Percentiles rank a stretch among this genome's conserved stretches.
These are phyloP conservation scores for Fusarium verticillioides DNA, from an alignment of 2,329 filamentous ascomycete genomes.

Conservation along the genomic window DNA sequence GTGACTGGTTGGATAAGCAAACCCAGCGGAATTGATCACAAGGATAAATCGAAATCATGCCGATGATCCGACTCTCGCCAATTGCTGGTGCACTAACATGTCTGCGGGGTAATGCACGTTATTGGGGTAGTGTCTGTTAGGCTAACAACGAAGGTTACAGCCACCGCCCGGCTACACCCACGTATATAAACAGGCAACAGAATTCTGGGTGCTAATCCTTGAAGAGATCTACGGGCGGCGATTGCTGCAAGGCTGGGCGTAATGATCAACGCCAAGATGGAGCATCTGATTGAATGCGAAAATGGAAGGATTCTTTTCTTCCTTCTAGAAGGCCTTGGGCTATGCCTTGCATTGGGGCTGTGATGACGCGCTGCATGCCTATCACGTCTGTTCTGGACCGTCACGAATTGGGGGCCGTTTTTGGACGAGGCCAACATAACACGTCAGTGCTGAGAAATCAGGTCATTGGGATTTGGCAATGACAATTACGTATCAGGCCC, in stretches of 20 bases:
- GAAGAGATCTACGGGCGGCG: background rate
- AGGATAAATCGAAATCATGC: background rate
- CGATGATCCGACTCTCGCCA: slow-evolving; percentile 10
- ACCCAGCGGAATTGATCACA: slow-evolving; percentile 1
- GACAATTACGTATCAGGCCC: background rate
- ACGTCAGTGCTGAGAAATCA: background rate
- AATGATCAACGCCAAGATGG: background rate
- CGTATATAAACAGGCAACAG: background rate
- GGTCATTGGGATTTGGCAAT: background rate
- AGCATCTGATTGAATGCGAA: background rate
- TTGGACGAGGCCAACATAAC: background rate
- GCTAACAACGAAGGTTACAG: background rate
- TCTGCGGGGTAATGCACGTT: background rate
- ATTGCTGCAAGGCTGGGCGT: background rate
- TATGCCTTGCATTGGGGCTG: background rate
- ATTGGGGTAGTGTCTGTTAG: background rate
- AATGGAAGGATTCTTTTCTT: background rate
- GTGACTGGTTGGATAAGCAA: background rate
- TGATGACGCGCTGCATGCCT: background rate
- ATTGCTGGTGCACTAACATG: background rate
- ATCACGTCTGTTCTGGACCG: background rate
- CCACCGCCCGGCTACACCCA: slow-evolving; percentile 1
- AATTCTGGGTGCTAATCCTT: background rate
- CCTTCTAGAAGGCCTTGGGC: background rate
- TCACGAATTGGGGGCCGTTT: background rate